A percentile compares a stretch with the other conserved stretches of the same genome.
These are phyloP conservation scores for Calonectria hongkongensis DNA, from an alignment of 2,329 filamentous ascomycete genomes.

Conservation along the genomic window DNA sequence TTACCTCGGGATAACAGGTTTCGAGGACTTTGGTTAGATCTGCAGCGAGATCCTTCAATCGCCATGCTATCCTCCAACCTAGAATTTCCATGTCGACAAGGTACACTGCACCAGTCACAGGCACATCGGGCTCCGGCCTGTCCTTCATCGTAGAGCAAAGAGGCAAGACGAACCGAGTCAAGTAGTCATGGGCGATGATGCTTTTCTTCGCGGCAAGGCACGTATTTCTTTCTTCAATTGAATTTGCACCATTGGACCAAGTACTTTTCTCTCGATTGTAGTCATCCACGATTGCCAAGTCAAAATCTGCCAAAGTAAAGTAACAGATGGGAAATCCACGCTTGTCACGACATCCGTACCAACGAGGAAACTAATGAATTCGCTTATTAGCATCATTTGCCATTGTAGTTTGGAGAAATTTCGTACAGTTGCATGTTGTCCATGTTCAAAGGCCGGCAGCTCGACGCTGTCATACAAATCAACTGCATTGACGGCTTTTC, in stretches of 20 bases:
- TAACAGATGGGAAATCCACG: neutral
- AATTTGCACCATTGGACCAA: neutral
- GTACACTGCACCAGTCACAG: neutral
- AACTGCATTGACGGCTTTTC: neutral
- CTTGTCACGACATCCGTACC: slow-evolving; percentile 5
- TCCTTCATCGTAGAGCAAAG: neutral
- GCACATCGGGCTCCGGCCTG: neutral
- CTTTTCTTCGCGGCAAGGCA: neutral
- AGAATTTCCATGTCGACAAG: neutral
- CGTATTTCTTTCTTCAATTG: neutral
- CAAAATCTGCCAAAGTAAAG: neutral
- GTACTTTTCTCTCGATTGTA: neutral
- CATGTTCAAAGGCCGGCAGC: neutral
- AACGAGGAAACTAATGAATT: neutral
- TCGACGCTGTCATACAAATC: neutral
- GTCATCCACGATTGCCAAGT: neutral
- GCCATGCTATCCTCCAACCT: slow-evolving; percentile 6
- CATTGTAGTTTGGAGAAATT: too few relatives aligned
- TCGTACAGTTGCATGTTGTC: neutral
- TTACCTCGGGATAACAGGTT: neutral
- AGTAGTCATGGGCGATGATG: neutral
- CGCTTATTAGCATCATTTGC: neutral
- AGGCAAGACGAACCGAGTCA: neutral
- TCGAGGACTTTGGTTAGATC: neutral
- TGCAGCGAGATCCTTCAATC: neutral